Base-by-base conservation (phyloP, 2,329 filamentous ascomycete genomes). In the Aurifilum marmelostoma region DNA sequence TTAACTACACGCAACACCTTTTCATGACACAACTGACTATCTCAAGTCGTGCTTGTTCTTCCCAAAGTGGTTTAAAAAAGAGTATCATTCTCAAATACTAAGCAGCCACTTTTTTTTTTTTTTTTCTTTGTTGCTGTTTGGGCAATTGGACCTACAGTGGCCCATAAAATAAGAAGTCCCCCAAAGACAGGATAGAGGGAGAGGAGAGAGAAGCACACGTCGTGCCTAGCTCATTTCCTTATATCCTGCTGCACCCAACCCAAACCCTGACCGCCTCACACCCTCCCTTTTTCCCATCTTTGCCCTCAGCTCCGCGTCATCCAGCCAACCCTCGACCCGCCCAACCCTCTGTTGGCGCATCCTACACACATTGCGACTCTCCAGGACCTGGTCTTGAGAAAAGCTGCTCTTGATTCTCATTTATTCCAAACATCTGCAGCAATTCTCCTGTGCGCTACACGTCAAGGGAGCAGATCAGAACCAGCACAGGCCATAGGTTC, bases 261-360 rank as follows among this genome's bases (percentile, higher is more conserved):
- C 50, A 58, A 69, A 63, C 67, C 62, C 66, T 70, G 47, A 70
- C 62, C 65, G 60, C 60, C 32, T 60, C 50, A 12, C 50, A 12
- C 47, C 34, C 60, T 58, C 29, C 63, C 64, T 43, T 56, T 39
- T 47, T 66, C 43, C n/a, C 61, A 77, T 75, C 74, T 68, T 70
- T 66, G 69, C 72, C 69, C 67, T 65, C 69, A 69, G 69, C 67
- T 71, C 58, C 67, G 54, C 39, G 39, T 43, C 37, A 65, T 58
- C 63, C 63, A 41, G n/a, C n/a, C n/a, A n/a, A 47, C 63, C 68
- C 29, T 68, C 52, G 63, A 65, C 43, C 69, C 62, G 34, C 37
- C 41, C 56, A 59, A 37, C 58, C 66, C 66, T 65, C 61, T 60
- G 58, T n/a, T 60, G 63, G 68, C 65, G 65, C 43, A 41, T 52